Conservation (phyloP, 768 basidiomycete genomes). For the Boletus coccyginus region DNA sequence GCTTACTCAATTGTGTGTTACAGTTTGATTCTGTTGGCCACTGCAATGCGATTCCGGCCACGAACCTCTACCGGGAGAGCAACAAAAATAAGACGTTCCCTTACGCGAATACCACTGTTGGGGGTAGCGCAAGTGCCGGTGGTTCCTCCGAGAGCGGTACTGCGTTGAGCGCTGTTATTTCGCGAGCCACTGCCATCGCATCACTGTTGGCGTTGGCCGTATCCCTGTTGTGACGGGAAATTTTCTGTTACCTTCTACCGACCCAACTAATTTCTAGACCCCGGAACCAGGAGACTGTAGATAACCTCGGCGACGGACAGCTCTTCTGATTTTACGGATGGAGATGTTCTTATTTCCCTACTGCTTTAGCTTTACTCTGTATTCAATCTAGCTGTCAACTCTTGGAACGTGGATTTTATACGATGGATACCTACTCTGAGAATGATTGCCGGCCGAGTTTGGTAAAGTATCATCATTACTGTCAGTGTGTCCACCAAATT, state of each 20-base stretch:
- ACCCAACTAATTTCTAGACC: slow-evolving; percentile 22
- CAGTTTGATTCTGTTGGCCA: slow-evolving; percentile 74
- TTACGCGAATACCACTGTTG: slow-evolving; percentile 36
- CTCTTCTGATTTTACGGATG: slow-evolving; percentile 11
- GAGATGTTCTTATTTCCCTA: not conserved
- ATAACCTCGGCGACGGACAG: slow-evolving; percentile 18
- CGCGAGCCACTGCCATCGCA: slow-evolving; percentile 10
- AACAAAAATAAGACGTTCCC: slow-evolving; percentile 71
- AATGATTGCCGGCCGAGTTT: slow-evolving; percentile 13
- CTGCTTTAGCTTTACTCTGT: slow-evolving; percentile 12
- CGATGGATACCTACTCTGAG: not conserved
- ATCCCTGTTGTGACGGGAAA: slow-evolving; percentile 18
- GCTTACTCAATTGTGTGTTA: not conserved
- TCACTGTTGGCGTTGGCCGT: slow-evolving; percentile 12
- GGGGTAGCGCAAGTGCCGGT: slow-evolving; percentile 3
- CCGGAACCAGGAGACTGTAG: slow-evolving; percentile 11
- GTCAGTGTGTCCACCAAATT: not conserved
- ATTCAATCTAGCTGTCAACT: not conserved
- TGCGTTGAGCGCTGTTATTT: slow-evolving; percentile 13
- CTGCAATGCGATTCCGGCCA: slow-evolving; percentile 62
- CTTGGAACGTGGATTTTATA: not conserved
- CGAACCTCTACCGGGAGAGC: slow-evolving; percentile 82
- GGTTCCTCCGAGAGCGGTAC: slow-evolving; percentile 3
- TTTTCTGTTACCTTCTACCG: slow-evolving; percentile 7
- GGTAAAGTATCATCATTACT: not conserved